A percentile compares a stretch with the other conserved stretches of the same genome.
Evolutionary conservation across 345 rosid species (phyloP).

Genomic region (Brassica carinata): DNA sequence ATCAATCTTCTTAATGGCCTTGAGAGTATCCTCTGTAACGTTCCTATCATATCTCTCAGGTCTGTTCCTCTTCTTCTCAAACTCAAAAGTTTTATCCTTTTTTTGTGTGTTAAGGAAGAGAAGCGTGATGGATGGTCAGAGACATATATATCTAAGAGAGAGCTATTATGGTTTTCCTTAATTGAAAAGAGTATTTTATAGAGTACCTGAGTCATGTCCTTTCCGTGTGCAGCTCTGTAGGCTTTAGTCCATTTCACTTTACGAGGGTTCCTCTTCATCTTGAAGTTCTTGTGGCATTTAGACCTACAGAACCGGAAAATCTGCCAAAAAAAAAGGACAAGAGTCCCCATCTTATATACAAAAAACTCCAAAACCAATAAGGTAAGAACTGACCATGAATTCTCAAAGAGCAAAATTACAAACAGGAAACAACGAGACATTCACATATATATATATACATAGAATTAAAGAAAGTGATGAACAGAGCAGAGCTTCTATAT

Average conservation of each 20-base stretch:
- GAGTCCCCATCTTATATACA: background rate
- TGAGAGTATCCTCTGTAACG: conserved; percentile 64
- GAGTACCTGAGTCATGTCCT: conserved; percentile 92
- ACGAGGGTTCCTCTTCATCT: conserved; percentile 99
- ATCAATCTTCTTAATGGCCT: conserved; percentile 88
- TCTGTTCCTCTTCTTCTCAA: conserved; percentile 94
- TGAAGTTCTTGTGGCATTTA: conserved; percentile 88
- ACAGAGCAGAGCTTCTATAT: background rate
- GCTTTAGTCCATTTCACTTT: conserved; percentile 98
- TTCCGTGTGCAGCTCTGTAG: conserved; percentile 72
- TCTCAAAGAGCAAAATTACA: background rate
- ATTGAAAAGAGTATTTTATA: background rate
- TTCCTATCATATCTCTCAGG: conserved; percentile 96
- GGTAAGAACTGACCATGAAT: background rate
- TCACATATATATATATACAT: background rate
- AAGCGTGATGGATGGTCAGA: background rate
- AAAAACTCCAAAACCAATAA: background rate
- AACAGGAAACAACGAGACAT: background rate
- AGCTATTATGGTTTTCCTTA: background rate
- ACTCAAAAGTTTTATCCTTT: conserved; percentile 89
- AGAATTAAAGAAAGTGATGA: background rate
- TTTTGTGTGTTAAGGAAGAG: background rate
- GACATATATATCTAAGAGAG: background rate
- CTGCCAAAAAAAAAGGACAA: conserved; percentile 42
- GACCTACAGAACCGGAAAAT: conserved; percentile 89